Evolutionary conservation across 148 eudicot species (phyloP), one percentile per base, ranked within the genome.

Genomic region (Vaccinium macrocarpon): DNA sequence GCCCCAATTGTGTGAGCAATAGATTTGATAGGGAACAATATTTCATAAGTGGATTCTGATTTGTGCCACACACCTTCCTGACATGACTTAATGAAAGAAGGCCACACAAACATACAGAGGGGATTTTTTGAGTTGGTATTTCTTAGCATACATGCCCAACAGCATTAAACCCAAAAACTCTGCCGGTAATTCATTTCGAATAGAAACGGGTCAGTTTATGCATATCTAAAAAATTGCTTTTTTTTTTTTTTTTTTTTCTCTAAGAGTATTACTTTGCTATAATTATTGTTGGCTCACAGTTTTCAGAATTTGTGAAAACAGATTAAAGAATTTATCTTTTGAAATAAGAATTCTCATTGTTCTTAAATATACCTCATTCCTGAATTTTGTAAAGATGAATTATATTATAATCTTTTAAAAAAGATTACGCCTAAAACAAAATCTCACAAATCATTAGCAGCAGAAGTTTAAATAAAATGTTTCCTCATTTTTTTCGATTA

Each of bases 31-130:
- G 23, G 79, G 73, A 68, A 72, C 49, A 72, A 72, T 38, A 72
- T 72, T 72, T 72, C n/a, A 72, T 19, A 72, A 81, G 53, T 61
- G 72, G 53, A 62, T 62, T 81, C 73, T 81, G 72, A 81, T 81
- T 81, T 62, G 55, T 80, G 53, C 55, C 73, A 23, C 73, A 62
- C 10, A 46, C 73, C 50, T 12, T 46, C 32, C 73, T 46, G 72
- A 46, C 32, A 62, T 61, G 73, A 81, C 42, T 18, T 19, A 42
- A 80, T 32, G 59, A 61, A 61, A 61, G 64, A 59, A 59, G 82
- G 75, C 75, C 82, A 35, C 70, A 56, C 10, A 50, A 11, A 77
- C 32, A 21, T 51, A 27, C 18, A 14, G 42, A 16, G 21, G 38
- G 35, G 61, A 13, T 23, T 11, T 46, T 12, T 51, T 49, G 59